Evolutionary conservation across 352 stramenopile species (phyloP).

Genomic region (Globisporangium carolinianum): DNA sequence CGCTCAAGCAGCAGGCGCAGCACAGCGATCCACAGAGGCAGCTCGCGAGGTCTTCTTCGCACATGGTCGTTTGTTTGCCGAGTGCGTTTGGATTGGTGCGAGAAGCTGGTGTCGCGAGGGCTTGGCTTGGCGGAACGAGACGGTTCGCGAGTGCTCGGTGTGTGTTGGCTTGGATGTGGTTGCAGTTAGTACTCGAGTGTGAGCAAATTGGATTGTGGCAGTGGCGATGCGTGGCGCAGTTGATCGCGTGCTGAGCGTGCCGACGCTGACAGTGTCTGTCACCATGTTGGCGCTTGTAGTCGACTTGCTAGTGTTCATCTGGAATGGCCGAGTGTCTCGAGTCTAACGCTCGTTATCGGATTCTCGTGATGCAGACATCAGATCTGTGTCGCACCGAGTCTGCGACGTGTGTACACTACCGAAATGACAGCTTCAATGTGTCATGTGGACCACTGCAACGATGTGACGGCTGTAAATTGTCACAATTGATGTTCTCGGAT

Average conservation of each 20-base stretch:
- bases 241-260: too few species aligned
- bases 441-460: slow-evolving; percentile 1
- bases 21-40: slow-evolving; percentile 21
- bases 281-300: too few species aligned
- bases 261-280: neutral
- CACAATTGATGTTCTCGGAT: too few species aligned
- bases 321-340: too few species aligned
- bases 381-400: slow-evolving; percentile 3
- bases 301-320: too few species aligned
- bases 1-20: slow-evolving; percentile 12
- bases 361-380: too few species aligned
- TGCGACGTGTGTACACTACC: slow-evolving; percentile 18
- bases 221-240: neutral
- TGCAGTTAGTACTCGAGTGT: neutral
- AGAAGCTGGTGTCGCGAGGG: too few species aligned
- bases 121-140: neutral
- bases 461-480: neutral
- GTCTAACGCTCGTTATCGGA: too few species aligned
- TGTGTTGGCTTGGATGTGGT: neutral
- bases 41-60: slow-evolving; percentile 13
- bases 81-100: too few species aligned
- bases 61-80: slow-evolving; percentile 2
- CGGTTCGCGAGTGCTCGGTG: neutral
- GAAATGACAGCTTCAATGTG: slow-evolving; percentile 3
- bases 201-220: slow-evolving; percentile 1